Base-by-base conservation (phyloP, 1,139 yeast genomes). In the Sugiyamaella neomexicana region DNA sequence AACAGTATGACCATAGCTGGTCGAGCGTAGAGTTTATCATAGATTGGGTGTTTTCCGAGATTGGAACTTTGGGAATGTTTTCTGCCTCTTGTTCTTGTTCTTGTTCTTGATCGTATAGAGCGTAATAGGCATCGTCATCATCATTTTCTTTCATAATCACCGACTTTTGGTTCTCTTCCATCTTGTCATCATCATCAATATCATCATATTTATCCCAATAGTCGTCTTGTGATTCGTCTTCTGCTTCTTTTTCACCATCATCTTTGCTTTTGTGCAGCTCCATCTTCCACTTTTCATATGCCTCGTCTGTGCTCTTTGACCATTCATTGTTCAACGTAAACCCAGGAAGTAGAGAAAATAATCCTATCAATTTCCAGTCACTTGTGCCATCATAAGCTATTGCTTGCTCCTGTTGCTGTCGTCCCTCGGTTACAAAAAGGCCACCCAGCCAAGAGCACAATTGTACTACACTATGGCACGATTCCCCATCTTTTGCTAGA, bases 121-220 rank as follows among this genome's bases (percentile, higher is more conserved):
- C 46, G 15, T 48, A 42, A 41, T 42, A 42, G 6, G 46, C 40
- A 15, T 48, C 46, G 12, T 48, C 52, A 25, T 42, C 42, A 3
- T 17, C 13, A 20, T n/a, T 20, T 16, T 23, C 9, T 15, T 37
- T 25, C 10, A 36, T 13, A 31, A n/a, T 25, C 12, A 39, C 31
- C 13, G 37, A 5, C 25, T 43, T 42, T 32, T 43, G 13, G 15
- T 41, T 50, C 32, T 50, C 48, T 7, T 42, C 39, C 27, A 23
- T 37, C 15, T 43, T 43, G 6, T 50, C 53, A 2, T 52, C 56
- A 9, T 56, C 59, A 20, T 55, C 58, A 29, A 53, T 56, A n/a
- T 53, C 53, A 13, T 46, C 55, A 17, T 54, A 44, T 32, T 51
- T 44, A 25, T 41, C 51, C 55, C 55, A 50, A 39, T 54, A 53